phyloP scores from a whole-genome alignment of 805 yeast genomes.

The Sugiyamaella valdiviana region DNA sequence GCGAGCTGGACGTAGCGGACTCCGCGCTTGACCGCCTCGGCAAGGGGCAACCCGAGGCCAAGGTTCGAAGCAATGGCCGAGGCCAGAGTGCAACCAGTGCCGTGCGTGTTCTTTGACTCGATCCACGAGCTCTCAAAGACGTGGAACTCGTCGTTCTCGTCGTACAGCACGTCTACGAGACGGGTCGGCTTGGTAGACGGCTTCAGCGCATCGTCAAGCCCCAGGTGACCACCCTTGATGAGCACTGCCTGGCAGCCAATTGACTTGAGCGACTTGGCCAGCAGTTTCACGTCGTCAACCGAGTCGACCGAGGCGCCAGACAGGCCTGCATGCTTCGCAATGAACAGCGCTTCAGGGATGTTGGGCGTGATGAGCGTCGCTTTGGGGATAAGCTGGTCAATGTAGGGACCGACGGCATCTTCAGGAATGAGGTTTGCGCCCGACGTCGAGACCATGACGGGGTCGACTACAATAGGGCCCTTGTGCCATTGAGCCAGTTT shows the following conservation, averaged over 20 bases:
- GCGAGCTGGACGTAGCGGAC: slow-evolving; percentile 65
- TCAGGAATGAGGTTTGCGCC: slow-evolving; percentile 55
- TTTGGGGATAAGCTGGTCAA: slow-evolving; percentile 41
- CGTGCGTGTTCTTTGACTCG: slow-evolving; percentile 60
- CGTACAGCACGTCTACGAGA: slow-evolving; percentile 26
- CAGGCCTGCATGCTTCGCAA: slow-evolving; percentile 24
- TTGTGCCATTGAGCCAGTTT: slow-evolving; percentile 30
- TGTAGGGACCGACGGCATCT: slow-evolving; percentile 39
- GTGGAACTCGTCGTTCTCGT: slow-evolving; percentile 39
- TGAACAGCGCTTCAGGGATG: slow-evolving; percentile 52
- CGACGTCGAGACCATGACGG: slow-evolving; percentile 78
- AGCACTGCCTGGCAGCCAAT: slow-evolving; percentile 48
- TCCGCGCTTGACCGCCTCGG: slow-evolving; percentile 48
- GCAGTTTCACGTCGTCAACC: slow-evolving; percentile 37
- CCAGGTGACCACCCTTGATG: slow-evolving; percentile 78
- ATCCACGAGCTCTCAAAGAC: slow-evolving; percentile 44
- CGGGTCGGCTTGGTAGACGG: slow-evolving; percentile 16
- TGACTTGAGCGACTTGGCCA: slow-evolving; percentile 38
- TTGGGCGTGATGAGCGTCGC: slow-evolving; percentile 74
- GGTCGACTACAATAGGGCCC: slow-evolving; percentile 56
- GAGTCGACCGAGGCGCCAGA: slow-evolving; percentile 18
- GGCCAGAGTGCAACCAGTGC: slow-evolving; percentile 86
- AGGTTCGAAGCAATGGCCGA: slow-evolving; percentile 73
- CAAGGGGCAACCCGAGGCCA: slow-evolving; percentile 47
- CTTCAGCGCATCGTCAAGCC: slow-evolving; percentile 16